phyloP scores from a whole-genome alignment of 2,329 filamentous ascomycete genomes.

The Ophiostoma himal-ulmi region DNA sequence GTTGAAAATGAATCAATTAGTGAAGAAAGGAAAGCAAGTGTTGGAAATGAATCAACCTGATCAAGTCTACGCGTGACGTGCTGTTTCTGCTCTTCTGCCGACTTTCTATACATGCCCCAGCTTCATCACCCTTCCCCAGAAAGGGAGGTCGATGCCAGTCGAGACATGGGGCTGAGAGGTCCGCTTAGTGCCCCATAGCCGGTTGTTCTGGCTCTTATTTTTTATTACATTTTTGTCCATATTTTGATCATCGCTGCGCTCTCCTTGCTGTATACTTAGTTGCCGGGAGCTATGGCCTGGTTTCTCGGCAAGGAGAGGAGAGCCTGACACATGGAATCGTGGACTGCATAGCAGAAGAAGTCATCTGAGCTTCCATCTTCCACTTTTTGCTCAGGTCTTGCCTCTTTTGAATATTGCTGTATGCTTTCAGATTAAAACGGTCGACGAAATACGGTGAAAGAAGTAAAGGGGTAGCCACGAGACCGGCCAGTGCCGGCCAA shows the following conservation, averaged over 20 bases:
- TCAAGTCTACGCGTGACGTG: too few relatives aligned
- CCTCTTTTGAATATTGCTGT: background rate
- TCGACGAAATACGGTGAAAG: background rate
- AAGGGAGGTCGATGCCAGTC: constrained; percentile 1
- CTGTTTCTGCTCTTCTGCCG: too few relatives aligned
- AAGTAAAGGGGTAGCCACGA: background rate
- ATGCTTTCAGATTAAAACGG: background rate
- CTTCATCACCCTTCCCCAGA: background rate
- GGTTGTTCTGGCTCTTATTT: background rate
- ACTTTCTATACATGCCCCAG: constrained; percentile 1
- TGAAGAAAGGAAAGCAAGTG: background rate
- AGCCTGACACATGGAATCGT: background rate
- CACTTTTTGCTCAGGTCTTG: background rate
- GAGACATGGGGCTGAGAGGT: constrained; percentile 1
- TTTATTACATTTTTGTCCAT: too few relatives aligned
- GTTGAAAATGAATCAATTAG: background rate
- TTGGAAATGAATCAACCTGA: background rate
- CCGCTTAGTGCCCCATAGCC: background rate
- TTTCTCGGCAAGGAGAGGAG: background rate
- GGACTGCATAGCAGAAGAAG: background rate
- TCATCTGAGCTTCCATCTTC: background rate
- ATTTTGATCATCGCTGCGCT: background rate
- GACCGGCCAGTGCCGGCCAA: background rate
- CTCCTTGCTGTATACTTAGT: background rate
- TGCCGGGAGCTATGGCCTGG: constrained; percentile 3